Evolutionary conservation across 306 rosid species (phyloP).

Genomic region (Oxytropis ochrocephala): DNA sequence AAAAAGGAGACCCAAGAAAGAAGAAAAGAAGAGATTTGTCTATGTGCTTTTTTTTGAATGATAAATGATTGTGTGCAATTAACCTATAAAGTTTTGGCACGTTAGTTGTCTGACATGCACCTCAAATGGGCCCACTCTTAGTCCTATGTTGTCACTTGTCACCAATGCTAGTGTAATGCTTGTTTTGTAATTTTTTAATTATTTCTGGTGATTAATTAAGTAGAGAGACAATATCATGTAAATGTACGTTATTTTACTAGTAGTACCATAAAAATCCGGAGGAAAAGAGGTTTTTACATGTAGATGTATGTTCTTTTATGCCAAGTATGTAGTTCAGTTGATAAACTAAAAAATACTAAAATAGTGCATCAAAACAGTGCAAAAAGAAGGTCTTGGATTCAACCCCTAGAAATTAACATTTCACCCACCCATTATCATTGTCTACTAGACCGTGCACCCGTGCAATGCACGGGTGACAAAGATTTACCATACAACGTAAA

Average conservation of each 20-base stretch:
- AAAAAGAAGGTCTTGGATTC: too few species aligned
- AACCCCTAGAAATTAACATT: too few species aligned
- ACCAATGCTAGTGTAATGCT: neutral
- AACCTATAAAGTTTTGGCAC: conserved; percentile 29
- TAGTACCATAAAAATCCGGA: neutral
- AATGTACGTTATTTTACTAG: neutral
- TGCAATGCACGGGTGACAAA: too few species aligned
- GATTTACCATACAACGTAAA: too few species aligned
- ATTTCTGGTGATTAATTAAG: neutral
- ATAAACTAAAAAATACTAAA: too few species aligned
- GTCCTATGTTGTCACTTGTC: neutral
- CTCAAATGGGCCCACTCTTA: conserved; percentile 9
- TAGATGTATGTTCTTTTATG: too few species aligned
- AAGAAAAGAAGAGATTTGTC: neutral
- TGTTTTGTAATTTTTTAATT: neutral
- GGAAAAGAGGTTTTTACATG: too few species aligned
- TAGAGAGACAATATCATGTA: neutral
- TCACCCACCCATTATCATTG: too few species aligned
- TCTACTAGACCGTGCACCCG: too few species aligned
- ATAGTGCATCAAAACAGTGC: too few species aligned
- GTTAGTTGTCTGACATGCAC: conserved; percentile 81
- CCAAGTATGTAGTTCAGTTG: too few species aligned
- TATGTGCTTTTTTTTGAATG: conserved; percentile 38
- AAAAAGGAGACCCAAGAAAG: conserved; percentile 13
- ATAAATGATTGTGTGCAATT: conserved; percentile 45